Evolutionary conservation across 208 protist species (phyloP).

Genomic region (Naegleria gruberi): DNA sequence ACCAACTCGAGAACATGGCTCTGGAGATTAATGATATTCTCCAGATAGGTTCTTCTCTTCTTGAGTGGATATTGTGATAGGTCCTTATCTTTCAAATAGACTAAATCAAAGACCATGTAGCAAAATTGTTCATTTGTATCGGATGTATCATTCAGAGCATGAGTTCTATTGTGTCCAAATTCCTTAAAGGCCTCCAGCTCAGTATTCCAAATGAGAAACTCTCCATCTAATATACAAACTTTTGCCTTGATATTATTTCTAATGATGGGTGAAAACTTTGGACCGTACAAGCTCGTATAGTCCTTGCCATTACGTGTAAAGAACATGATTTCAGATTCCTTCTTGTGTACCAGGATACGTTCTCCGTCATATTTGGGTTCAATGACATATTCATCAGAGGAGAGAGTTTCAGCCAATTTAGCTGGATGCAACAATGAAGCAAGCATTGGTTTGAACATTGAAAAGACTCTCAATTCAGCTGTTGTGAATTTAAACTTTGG

Average conservation of each 20-base stretch:
- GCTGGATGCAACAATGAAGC: slow-evolving; percentile 36
- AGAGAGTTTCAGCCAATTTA: slow-evolving; percentile 44
- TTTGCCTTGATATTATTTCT: slow-evolving; percentile 16
- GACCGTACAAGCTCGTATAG: slow-evolving; percentile 54
- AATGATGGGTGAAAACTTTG: slow-evolving; percentile 46
- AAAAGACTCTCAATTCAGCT: slow-evolving; percentile 44
- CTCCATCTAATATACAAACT: slow-evolving; percentile 59
- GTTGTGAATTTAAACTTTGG: slow-evolving; percentile 29
- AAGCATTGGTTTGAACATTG: slow-evolving; percentile 53
- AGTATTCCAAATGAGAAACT: slow-evolving; percentile 52
- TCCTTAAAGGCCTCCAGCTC: slow-evolving; percentile 36
- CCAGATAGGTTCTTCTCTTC: slow-evolving; percentile 30
- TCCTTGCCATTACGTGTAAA: slow-evolving; percentile 56
- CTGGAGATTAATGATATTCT: slow-evolving; percentile 27
- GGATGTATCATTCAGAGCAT: slow-evolving; percentile 28
- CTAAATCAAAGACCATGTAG: slow-evolving; percentile 51
- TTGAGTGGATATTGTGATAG: slow-evolving; percentile 36
- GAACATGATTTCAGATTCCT: slow-evolving; percentile 38
- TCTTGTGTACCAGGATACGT: slow-evolving; percentile 49
- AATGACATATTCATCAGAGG: slow-evolving; percentile 32
- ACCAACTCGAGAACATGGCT: slow-evolving; percentile 43
- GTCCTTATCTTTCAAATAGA: slow-evolving; percentile 46
- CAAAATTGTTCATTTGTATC: slow-evolving; percentile 39
- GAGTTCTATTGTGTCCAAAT: slow-evolving; percentile 51
- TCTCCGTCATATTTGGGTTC: slow-evolving; percentile 66